A percentile compares a stretch with the other conserved stretches of the same genome.
These are phyloP conservation scores for Tremella yokohamensis DNA, from an alignment of 768 basidiomycete genomes.

Conservation along the genomic window DNA sequence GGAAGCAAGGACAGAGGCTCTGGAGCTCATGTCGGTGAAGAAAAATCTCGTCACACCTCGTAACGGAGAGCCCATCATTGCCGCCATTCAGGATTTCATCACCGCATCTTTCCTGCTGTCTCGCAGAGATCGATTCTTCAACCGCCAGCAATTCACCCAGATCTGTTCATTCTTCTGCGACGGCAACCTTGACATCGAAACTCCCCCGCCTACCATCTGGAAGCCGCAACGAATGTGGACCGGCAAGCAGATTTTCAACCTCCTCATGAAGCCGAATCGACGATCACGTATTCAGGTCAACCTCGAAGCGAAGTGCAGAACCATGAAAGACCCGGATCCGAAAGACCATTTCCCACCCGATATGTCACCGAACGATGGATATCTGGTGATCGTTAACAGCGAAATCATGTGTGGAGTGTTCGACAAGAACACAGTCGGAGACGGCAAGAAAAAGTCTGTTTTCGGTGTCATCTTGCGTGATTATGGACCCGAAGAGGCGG, in stretches of 20 bases:
- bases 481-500: conserved; percentile 91
- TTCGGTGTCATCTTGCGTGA: conserved; percentile 97
- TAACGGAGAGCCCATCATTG: conserved; percentile 98
- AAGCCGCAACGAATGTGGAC: conserved; percentile 94
- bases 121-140: conserved; percentile 85
- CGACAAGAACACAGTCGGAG: conserved; percentile 96
- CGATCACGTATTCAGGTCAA: conserved; percentile 79
- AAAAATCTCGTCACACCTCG: conserved; percentile 95
- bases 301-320: conserved; percentile 92
- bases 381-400: conserved; percentile 92
- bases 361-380: conserved; percentile 93
- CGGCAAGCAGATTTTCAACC: conserved; percentile 97
- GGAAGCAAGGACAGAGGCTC: conserved; percentile 92
- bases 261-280: conserved; percentile 91
- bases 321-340: conserved; percentile 52
- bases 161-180: conserved; percentile 93
- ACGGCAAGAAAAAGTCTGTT: conserved; percentile 98
- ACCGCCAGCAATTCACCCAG: conserved; percentile 90
- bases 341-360: conserved; percentile 61
- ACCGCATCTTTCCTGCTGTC: conserved; percentile 96
- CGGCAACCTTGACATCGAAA: conserved; percentile 84
- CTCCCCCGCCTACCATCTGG: conserved; percentile 90
- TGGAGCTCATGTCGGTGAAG: conserved; percentile 95
- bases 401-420: conserved; percentile 99
- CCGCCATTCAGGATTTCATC: conserved; percentile 99